phyloP scores from a whole-genome alignment of 306 rosid species.

The Lupinus albus region DNA sequence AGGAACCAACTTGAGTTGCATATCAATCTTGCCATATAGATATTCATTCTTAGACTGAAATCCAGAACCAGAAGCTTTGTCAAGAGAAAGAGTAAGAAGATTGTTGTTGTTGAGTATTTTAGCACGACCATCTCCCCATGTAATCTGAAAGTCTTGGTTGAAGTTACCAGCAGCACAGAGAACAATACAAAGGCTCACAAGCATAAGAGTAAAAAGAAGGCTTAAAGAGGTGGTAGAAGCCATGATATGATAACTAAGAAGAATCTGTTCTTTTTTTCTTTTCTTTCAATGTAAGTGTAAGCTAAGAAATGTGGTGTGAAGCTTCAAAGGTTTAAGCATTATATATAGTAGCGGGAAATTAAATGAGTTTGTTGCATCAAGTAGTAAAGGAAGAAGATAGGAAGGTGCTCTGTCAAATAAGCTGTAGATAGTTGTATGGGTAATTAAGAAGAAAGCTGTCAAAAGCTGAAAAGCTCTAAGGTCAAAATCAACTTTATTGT shows the following conservation, averaged over 20 bases:
- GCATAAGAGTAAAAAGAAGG: slow-evolving; percentile 18
- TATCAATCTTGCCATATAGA: slow-evolving; percentile 60
- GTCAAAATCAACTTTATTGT: not conserved
- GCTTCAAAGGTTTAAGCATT: not conserved
- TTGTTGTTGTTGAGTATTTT: slow-evolving; percentile 48
- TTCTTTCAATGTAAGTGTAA: not conserved
- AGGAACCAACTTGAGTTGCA: slow-evolving; percentile 68
- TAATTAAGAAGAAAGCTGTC: slow-evolving; percentile 15
- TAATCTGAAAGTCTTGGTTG: slow-evolving; percentile 56
- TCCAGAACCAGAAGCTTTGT: slow-evolving; percentile 77
- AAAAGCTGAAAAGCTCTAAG: not conserved
- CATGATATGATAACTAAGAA: not conserved
- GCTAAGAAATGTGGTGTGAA: not conserved
- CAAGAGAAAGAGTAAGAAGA: slow-evolving; percentile 64
- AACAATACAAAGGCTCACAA: not conserved
- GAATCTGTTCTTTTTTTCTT: not conserved
- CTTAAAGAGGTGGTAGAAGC: not conserved
- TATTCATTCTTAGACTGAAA: slow-evolving; percentile 60
- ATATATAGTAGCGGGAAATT: not conserved
- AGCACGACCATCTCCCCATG: slow-evolving; percentile 74
- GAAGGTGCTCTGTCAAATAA: not conserved
- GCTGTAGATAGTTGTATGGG: slow-evolving; percentile 33
- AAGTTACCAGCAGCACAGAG: slow-evolving; percentile 47
- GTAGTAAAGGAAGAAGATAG: not conserved
- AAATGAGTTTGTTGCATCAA: not conserved